Evolutionary conservation across 169 alveolate species (phyloP).

Genomic region (Eimeria brunetti): DNA sequence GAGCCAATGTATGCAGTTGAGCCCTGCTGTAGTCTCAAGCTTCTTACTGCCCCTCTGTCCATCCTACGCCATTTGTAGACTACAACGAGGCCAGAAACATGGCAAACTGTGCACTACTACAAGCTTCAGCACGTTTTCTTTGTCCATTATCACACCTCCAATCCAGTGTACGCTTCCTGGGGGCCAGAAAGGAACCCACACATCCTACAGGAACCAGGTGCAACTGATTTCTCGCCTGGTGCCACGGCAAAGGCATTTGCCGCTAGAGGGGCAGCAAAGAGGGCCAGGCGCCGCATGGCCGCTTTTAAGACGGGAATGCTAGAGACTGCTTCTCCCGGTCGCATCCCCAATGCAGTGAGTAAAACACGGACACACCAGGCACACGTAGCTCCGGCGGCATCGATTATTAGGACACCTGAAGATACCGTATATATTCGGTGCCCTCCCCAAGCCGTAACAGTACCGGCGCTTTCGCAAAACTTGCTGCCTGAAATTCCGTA

Average conservation of each 20-base stretch:
- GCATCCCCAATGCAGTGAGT: not conserved
- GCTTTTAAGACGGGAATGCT: constrained; percentile 30
- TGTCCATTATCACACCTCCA: constrained; percentile 68
- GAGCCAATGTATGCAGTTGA: not conserved
- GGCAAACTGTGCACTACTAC: constrained; percentile 76
- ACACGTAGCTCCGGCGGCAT: not conserved
- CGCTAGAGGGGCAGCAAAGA: constrained; percentile 65
- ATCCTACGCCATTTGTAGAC: constrained; percentile 18
- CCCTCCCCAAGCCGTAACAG: not conserved
- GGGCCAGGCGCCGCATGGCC: constrained; percentile 72
- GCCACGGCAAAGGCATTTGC: constrained; percentile 67
- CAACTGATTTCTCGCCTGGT: not conserved
- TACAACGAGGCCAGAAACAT: constrained; percentile 6
- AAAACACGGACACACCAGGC: not conserved
- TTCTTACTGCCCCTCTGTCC: not conserved
- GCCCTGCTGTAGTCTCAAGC: not conserved
- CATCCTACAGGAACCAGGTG: constrained; percentile 64
- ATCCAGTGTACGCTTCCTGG: constrained; percentile 76
- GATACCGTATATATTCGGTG: not conserved
- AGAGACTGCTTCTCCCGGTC: not conserved
- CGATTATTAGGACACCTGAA: not conserved
- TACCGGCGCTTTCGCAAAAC: not conserved
- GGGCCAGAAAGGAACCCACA: constrained; percentile 56
- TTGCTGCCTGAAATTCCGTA: not conserved
- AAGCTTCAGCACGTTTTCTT: constrained; percentile 77